Percentiles rank a stretch among this genome's conserved stretches.
phyloP scores from a whole-genome alignment of 768 basidiomycete species.

The Hydnum rufescens region DNA sequence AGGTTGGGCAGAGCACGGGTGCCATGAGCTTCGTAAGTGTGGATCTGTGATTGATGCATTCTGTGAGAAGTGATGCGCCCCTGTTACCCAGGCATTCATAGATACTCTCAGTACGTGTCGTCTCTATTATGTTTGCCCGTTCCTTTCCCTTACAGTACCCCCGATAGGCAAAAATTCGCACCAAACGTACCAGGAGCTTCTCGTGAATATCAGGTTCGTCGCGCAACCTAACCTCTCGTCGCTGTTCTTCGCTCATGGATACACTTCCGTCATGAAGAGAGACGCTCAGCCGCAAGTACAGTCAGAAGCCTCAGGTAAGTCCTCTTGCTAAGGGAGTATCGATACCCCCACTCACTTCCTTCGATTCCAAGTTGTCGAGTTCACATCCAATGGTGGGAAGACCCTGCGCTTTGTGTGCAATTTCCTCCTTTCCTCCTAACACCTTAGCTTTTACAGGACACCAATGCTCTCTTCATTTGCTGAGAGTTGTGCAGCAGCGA shows the following conservation, averaged over 20 bases:
- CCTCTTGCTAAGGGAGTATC: constrained; percentile 12
- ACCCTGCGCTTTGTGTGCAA: background rate
- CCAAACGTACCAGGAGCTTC: constrained; percentile 15
- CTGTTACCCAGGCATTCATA: constrained; percentile 20
- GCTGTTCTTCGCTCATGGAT: no score
- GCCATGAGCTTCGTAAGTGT: constrained; percentile 25
- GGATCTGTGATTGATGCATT: no score
- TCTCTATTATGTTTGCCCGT: constrained; percentile 1
- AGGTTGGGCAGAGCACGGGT: constrained; percentile 26
- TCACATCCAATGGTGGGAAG: constrained; percentile 14
- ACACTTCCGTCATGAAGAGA: no score
- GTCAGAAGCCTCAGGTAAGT: constrained; percentile 26
- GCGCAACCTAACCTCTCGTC: no score
- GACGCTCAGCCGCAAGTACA: constrained; percentile 20
- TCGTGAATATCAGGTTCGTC: constrained; percentile 1
- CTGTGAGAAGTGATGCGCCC: no score
- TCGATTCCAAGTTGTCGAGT: constrained; percentile 13
- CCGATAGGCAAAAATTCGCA: constrained; percentile 21
- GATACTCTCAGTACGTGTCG: constrained; percentile 9
- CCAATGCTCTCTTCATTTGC: constrained; percentile 18
- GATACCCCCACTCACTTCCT: background rate
- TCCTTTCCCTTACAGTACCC: background rate
- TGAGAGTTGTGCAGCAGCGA: constrained; percentile 7
- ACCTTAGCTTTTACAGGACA: constrained; percentile 10
- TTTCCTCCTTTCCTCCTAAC: background rate